Conservation (phyloP, 164 flowering plant species). For the Berberis thunbergii region DNA sequence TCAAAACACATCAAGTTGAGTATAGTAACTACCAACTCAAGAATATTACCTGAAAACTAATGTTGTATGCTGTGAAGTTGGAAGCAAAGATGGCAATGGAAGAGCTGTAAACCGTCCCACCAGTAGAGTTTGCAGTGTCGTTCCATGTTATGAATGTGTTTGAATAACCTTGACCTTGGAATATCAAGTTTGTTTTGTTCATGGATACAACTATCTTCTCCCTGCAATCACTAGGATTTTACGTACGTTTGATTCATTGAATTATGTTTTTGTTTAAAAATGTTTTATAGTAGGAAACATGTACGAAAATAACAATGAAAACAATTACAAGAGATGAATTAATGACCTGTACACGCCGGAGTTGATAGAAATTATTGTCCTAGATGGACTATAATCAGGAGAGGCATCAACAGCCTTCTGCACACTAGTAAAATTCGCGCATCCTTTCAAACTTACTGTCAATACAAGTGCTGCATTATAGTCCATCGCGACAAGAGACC, state of each 20-base stretch:
- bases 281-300: neutral
- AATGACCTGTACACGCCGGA: conserved; percentile 68
- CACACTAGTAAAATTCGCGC: conserved; percentile 60
- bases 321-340: neutral
- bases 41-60: conserved; percentile 60
- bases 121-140: conserved; percentile 80
- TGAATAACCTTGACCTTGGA: conserved; percentile 63
- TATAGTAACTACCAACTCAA: neutral
- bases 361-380: conserved; percentile 47
- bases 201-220: conserved; percentile 56
- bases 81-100: conserved; percentile 51
- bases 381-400: conserved; percentile 42
- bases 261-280: too few relatives aligned
- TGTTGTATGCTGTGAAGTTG: conserved; percentile 62
- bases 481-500: conserved; percentile 20
- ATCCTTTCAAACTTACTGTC: conserved; percentile 58
- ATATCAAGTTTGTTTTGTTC: conserved; percentile 58
- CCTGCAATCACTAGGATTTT: conserved; percentile 28
- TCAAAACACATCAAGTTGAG: neutral
- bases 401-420: conserved; percentile 67
- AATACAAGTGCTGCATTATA: conserved; percentile 39
- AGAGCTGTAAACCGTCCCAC: conserved; percentile 52
- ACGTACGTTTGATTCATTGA: neutral
- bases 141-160: conserved; percentile 65
- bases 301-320: neutral